Conservation (phyloP, 768 basidiomycete genomes). For the Mycena leptocephala region DNA sequence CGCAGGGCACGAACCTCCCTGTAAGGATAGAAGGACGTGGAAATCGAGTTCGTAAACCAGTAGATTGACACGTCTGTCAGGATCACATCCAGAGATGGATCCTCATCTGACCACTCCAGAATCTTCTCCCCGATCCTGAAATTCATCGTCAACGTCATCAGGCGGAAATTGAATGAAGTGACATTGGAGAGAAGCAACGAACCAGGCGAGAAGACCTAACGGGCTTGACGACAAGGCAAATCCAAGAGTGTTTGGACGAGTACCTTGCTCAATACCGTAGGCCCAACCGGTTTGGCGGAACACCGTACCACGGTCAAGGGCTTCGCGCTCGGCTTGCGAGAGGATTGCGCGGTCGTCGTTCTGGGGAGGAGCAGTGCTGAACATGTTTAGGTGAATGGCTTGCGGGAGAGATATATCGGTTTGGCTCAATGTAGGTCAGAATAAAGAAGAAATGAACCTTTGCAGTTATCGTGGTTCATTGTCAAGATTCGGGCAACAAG, state of each 20-base stretch:
- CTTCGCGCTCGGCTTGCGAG: conserved; percentile 17
- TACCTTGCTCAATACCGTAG: conserved; percentile 15
- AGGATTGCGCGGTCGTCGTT: conserved; percentile 18
- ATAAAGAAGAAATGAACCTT: conserved; percentile 13
- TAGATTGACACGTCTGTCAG: conserved; percentile 19
- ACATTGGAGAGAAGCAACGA: conserved; percentile 9
- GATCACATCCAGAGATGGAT: conserved; percentile 16
- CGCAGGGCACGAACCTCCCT: conserved; percentile 6
- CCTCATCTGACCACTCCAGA: conserved; percentile 14
- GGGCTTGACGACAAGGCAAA: conserved; percentile 21
- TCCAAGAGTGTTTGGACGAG: conserved; percentile 22
- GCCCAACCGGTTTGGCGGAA: conserved; percentile 16
- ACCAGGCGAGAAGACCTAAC: conserved; percentile 14
- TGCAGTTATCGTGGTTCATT: conserved; percentile 22
- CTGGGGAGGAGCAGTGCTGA: conserved; percentile 10
- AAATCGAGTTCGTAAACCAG: conserved; percentile 19
- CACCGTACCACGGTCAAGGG: conserved; percentile 9
- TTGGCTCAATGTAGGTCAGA: background rate
- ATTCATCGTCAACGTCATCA: conserved; percentile 6
- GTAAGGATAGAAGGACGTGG: conserved; percentile 21
- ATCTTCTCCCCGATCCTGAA: conserved; percentile 18
- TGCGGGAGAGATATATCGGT: conserved; percentile 8
- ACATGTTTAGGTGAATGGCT: conserved; percentile 20
- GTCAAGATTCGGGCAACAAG: background rate
- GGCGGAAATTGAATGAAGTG: conserved; percentile 12